phyloP scores from a whole-genome alignment of 2,329 filamentous ascomycete genomes.

The Tympanopsis confertula region DNA sequence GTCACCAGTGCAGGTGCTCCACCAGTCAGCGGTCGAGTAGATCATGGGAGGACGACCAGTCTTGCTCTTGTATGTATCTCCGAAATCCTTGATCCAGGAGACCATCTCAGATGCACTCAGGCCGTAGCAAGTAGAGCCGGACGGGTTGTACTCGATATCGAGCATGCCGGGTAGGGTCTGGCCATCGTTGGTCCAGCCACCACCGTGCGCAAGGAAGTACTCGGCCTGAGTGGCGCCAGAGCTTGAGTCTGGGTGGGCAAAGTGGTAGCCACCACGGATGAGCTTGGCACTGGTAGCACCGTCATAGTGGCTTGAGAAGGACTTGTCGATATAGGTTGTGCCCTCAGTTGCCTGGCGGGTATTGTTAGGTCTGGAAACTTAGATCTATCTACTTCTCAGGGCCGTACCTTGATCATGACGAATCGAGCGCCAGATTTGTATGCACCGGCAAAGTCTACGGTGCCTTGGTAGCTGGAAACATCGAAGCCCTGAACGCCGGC shows the following conservation, averaged over 20 bases:
- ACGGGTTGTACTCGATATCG: conserved; percentile 33
- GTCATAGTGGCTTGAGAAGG: conserved; percentile 34
- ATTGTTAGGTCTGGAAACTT: neutral
- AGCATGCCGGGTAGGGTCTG: conserved; percentile 45
- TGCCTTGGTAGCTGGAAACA: conserved; percentile 26
- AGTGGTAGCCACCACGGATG: conserved; percentile 44
- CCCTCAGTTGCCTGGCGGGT: conserved; percentile 34
- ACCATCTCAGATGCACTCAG: conserved; percentile 32
- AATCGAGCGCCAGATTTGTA: conserved; percentile 26
- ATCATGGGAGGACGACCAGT: conserved; percentile 38
- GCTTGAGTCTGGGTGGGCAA: conserved; percentile 31
- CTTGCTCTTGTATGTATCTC: conserved; percentile 30
- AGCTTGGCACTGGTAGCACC: conserved; percentile 36
- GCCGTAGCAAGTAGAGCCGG: conserved; percentile 29
- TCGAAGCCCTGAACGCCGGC: conserved; percentile 27
- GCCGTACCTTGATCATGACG: conserved; percentile 28
- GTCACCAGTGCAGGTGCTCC: conserved; percentile 38
- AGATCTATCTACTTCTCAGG: neutral
- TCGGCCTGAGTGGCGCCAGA: conserved; percentile 33
- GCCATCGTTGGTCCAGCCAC: conserved; percentile 39
- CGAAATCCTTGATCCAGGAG: conserved; percentile 39
- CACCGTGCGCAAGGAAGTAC: conserved; percentile 38
- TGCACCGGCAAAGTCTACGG: conserved; percentile 22
- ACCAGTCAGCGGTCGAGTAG: conserved; percentile 41
- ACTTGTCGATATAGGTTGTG: conserved; percentile 28